Conservation (phyloP, 352 stramenopile genomes). For the Pythium volutum region DNA sequence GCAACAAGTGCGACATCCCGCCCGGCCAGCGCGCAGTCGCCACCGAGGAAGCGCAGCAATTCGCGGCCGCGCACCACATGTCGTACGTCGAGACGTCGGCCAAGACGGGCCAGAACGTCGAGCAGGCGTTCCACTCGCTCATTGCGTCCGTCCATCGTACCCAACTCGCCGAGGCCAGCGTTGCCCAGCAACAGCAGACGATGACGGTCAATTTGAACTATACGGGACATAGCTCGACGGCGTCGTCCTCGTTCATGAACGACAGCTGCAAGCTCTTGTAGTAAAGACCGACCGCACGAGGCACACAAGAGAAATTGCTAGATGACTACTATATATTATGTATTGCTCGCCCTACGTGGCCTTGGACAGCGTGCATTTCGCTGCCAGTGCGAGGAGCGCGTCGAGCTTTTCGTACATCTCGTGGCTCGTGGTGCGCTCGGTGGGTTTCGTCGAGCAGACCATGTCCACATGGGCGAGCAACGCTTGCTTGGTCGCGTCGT, state of each 20-base stretch:
- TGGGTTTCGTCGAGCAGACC: constrained; percentile 48
- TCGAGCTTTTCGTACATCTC: constrained; percentile 63
- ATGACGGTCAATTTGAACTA: constrained; percentile 38
- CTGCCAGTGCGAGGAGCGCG: constrained; percentile 41
- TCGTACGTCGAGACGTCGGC: constrained; percentile 78
- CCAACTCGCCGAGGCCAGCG: constrained; percentile 31
- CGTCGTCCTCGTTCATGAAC: constrained; percentile 31
- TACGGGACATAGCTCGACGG: constrained; percentile 10
- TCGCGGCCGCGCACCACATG: constrained; percentile 68
- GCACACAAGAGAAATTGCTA: neutral
- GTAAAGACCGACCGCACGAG: neutral
- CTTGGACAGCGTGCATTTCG: constrained; percentile 24
- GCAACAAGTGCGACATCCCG: constrained; percentile 72
- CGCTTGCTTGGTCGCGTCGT: constrained; percentile 52
- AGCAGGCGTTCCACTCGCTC: constrained; percentile 55
- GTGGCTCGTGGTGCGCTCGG: constrained; percentile 35
- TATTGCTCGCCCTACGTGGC: constrained; percentile 5
- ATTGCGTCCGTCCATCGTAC: constrained; percentile 56
- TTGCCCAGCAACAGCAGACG: neutral
- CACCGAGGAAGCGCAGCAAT: constrained; percentile 60
- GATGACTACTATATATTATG: neutral
- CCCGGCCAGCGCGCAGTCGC: constrained; percentile 41
- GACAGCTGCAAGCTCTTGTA: constrained; percentile 45
- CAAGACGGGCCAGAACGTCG: constrained; percentile 67
- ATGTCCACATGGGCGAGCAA: constrained; percentile 57